Evolutionary conservation across 495 filamentous ascomycete genomes (phyloP).

Genomic region (Coniosporium apollinis): DNA sequence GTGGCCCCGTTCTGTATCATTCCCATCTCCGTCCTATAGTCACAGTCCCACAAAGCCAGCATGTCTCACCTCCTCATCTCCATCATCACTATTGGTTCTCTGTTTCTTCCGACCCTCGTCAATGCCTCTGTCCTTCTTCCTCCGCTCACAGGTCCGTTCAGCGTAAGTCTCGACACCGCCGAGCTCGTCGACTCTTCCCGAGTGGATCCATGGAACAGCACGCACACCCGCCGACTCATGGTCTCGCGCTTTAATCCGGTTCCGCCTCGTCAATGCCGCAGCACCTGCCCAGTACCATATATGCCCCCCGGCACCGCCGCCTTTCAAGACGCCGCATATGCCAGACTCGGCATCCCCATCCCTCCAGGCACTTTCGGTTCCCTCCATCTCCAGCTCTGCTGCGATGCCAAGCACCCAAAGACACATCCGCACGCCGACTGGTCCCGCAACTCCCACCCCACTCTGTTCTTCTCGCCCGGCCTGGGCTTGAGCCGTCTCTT

Average conservation of each 20-base stretch:
- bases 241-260: slow-evolving; percentile 10
- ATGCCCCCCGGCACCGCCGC: slow-evolving; percentile 11
- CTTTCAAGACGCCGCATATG: slow-evolving; percentile 2
- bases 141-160: slow-evolving; percentile 2
- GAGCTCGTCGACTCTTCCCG: slow-evolving; percentile 10
- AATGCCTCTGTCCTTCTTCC: not conserved
- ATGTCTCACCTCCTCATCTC: no score
- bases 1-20: no score
- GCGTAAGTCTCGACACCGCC: slow-evolving; percentile 8
- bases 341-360: not conserved
- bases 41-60: no score
- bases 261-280: slow-evolving; percentile 5
- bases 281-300: slow-evolving; percentile 6
- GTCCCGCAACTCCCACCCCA: slow-evolving; percentile 5
- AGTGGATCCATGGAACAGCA: not conserved
- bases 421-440: slow-evolving; percentile 3
- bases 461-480: slow-evolving; percentile 12
- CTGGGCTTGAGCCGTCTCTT: slow-evolving; percentile 9
- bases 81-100: no score
- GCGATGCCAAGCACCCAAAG: no score
- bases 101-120: not conserved
- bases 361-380: slow-evolving; percentile 5
- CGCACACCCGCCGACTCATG: slow-evolving; percentile 8
- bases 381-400: slow-evolving; percentile 4
- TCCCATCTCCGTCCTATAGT: no score